Conservation (phyloP, 164 flowering plant genomes). For the Kingdonia uniflora region DNA sequence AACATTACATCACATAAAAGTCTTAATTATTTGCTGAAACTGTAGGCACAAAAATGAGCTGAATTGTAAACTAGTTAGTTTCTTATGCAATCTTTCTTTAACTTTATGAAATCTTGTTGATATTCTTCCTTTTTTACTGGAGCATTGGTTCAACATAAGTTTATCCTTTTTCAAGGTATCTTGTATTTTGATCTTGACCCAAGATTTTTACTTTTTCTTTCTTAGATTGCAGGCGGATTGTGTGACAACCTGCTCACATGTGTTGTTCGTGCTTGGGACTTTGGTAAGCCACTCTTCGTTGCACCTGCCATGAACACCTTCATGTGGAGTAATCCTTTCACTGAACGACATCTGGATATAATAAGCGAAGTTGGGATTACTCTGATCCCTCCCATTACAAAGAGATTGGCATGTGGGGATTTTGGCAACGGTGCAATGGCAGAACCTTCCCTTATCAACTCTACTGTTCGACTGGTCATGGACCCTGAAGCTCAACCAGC, state of each 20-base stretch:
- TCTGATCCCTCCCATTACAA: constrained; percentile 69
- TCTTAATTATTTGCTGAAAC: too few relatives aligned
- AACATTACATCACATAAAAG: too few relatives aligned
- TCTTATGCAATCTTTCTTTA: too few relatives aligned
- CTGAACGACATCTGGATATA: constrained; percentile 55
- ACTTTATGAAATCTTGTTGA: too few relatives aligned
- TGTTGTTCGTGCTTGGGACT: constrained; percentile 92
- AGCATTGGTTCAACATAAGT: too few relatives aligned
- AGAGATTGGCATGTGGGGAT: constrained; percentile 82
- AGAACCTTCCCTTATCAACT: constrained; percentile 59
- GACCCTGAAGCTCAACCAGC: constrained; percentile 24
- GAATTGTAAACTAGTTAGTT: too few relatives aligned
- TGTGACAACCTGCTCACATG: constrained; percentile 89
- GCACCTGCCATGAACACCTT: constrained; percentile 96
- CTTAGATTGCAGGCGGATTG: constrained; percentile 77
- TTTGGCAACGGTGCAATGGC: constrained; percentile 96
- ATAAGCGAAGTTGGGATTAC: constrained; percentile 66
- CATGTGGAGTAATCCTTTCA: constrained; percentile 92
- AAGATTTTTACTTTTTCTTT: background rate
- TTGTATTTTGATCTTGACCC: background rate
- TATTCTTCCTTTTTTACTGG: too few relatives aligned
- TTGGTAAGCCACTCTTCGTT: constrained; percentile 64
- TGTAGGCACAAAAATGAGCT: too few relatives aligned
- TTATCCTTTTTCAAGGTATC: too few relatives aligned
- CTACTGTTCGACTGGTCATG: constrained; percentile 58